These are phyloP conservation scores for Centaurea solstitialis DNA, from an alignment of 129 eudicot species.

Conservation along the genomic window DNA sequence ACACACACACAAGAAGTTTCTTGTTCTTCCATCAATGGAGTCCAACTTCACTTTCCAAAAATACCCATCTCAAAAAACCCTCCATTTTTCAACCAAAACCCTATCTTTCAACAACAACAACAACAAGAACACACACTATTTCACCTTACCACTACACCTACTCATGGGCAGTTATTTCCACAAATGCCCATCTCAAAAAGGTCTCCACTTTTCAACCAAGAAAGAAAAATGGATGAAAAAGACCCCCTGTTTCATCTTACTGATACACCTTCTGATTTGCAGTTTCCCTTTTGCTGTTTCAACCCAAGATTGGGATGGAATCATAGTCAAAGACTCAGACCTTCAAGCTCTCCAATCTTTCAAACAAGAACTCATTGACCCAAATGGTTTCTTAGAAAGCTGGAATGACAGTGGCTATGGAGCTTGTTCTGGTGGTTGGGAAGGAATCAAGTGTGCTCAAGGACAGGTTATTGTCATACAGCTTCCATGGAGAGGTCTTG, in stretches of 20 bases:
- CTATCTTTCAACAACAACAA: slow-evolving; percentile 17
- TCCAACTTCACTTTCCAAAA: slow-evolving; percentile 24
- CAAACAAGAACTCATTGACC: slow-evolving; percentile 61
- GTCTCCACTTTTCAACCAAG: slow-evolving; percentile 5
- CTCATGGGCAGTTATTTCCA: slow-evolving; percentile 12
- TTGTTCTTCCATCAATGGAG: slow-evolving; percentile 45
- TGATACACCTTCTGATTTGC: slow-evolving; percentile 27
- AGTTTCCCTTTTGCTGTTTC: slow-evolving; percentile 41
- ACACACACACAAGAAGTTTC: slow-evolving; percentile 17
- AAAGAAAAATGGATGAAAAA: not conserved
- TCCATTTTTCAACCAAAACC: slow-evolving; percentile 10
- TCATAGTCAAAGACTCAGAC: slow-evolving; percentile 66
- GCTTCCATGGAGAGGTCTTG: slow-evolving; percentile 86
- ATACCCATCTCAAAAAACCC: slow-evolving; percentile 20
- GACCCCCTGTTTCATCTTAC: not conserved
- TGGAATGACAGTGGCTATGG: slow-evolving; percentile 90
- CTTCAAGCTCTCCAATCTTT: slow-evolving; percentile 77
- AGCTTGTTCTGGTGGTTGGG: slow-evolving; percentile 95
- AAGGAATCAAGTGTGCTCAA: slow-evolving; percentile 90
- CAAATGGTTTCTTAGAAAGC: slow-evolving; percentile 77
- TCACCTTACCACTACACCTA: slow-evolving; percentile 26
- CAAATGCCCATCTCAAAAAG: slow-evolving; percentile 16
- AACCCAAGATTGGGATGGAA: slow-evolving; percentile 70
- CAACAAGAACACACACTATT: slow-evolving; percentile 32
- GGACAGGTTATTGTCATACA: slow-evolving; percentile 92